phyloP scores from a whole-genome alignment of 208 protist genomes.

The Acanthamoeba healyi region DNA sequence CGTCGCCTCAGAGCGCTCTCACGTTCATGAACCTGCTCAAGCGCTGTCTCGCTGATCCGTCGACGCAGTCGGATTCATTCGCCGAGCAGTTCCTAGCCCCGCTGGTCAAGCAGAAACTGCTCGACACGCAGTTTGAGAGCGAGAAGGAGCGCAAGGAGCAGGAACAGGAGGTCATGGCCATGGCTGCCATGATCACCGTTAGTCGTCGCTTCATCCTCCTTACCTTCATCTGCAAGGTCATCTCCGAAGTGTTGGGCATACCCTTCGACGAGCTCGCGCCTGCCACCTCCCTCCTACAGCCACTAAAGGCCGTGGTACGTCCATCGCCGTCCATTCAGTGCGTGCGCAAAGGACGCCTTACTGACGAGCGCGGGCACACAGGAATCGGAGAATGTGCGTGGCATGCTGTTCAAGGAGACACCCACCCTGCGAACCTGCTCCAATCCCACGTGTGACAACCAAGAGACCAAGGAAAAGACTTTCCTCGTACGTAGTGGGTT shows the following conservation, averaged over 20 bases:
- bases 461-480: constrained; percentile 58
- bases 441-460: constrained; percentile 30
- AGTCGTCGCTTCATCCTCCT: constrained; percentile 67
- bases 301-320: constrained; percentile 62
- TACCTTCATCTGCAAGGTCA: constrained; percentile 60
- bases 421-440: constrained; percentile 32
- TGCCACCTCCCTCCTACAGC: constrained; percentile 54
- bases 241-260: constrained; percentile 65
- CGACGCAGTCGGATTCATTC: constrained; percentile 3
- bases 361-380: too few species aligned
- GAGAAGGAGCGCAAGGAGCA: constrained; percentile 21
- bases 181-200: constrained; percentile 70
- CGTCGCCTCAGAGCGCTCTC: background rate
- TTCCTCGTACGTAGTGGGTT: constrained; percentile 8
- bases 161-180: constrained; percentile 54
- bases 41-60: constrained; percentile 19
- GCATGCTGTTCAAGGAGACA: constrained; percentile 57
- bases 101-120: constrained; percentile 60
- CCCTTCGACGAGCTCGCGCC: constrained; percentile 72
- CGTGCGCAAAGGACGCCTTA: background rate
- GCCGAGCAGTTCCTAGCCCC: constrained; percentile 55
- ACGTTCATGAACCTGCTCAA: constrained; percentile 25
- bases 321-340: background rate
- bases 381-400: constrained; percentile 60
- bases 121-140: constrained; percentile 22